These are phyloP conservation scores for Ganoderma sinense DNA, from an alignment of 1,284 basidiomycete species.

Conservation along the genomic window DNA sequence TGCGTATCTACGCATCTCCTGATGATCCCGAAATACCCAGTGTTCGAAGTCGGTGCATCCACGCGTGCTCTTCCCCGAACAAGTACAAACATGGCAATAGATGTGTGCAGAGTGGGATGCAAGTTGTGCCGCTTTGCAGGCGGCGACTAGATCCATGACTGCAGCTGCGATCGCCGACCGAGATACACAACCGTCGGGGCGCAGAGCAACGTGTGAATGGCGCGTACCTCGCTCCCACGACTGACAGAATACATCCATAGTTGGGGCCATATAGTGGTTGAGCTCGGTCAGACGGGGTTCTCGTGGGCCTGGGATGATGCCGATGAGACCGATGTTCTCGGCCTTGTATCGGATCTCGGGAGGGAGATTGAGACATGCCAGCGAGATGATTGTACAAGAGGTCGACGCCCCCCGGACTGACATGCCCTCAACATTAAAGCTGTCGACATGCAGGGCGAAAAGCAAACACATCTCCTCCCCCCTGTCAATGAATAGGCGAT, in stretches of 20 bases:
- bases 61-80: background rate
- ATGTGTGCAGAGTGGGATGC: slow-evolving; percentile 15
- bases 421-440: slow-evolving; percentile 9
- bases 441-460: slow-evolving; percentile 14
- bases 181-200: slow-evolving; percentile 36
- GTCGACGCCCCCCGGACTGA: slow-evolving; percentile 3
- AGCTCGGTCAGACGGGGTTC: slow-evolving; percentile 43
- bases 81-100: slow-evolving; percentile 13
- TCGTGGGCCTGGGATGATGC: slow-evolving; percentile 46
- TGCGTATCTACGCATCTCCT: slow-evolving; percentile 28
- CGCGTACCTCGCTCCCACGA: slow-evolving; percentile 42
- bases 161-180: slow-evolving; percentile 36
- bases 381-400: slow-evolving; percentile 26
- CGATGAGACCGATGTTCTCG: slow-evolving; percentile 41
- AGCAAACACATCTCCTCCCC: slow-evolving; percentile 3
- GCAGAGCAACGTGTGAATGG: slow-evolving; percentile 36
- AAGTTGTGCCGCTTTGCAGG: slow-evolving; percentile 27
- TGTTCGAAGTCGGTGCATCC: slow-evolving; percentile 26
- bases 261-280: slow-evolving; percentile 44
- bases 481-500: slow-evolving; percentile 2
- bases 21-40: slow-evolving; percentile 22
- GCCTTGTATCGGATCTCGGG: slow-evolving; percentile 33
- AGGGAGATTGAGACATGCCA: slow-evolving; percentile 41
- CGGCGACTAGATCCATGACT: slow-evolving; percentile 44
- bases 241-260: slow-evolving; percentile 42